Base-by-base conservation (phyloP, 2,329 filamentous ascomycete species). In the Alternaria longipes region DNA sequence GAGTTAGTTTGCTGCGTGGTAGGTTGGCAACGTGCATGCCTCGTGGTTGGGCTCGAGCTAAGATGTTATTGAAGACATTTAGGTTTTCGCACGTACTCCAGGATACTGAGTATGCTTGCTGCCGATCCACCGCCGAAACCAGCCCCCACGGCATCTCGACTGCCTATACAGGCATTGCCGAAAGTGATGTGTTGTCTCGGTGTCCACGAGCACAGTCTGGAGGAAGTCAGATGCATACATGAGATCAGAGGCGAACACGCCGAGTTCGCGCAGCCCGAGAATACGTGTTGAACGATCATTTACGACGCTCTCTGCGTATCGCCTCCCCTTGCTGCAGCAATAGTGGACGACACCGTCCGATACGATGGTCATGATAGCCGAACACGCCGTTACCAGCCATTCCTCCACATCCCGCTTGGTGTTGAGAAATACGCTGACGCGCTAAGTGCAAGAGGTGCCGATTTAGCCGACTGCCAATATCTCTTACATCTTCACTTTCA, bases 11-110 rank as follows among this genome's bases (percentile, higher is more conserved):
- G 38, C 38, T 47, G 45, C 38, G 50, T 36, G 46, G 30, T 50
- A 28, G 18, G 18, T 4, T 40, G 50, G 51, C 16, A 55, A 41
- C 26, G 42, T 59, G 50, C 56, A 55, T 49, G 36, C 56, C 51
- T 59, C 56, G 56, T 59, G 56, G 42, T 45, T 47, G 56, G 56
- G 42, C 51, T 57, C 34, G 47, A 30, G 54, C 54, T 57, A 38
- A 24, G 14, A 36, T 18, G 36, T 32, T 47, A 42, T 40, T 32
- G 32, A 55, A 20, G 24, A 26, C 24, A 7, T 55, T 55, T 46
- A 55, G 42, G 42, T 8, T 26, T 26, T 44, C 42, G n/a, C 42
- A 45, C 42, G 30, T 40, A 38, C 32, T 59, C 42, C 36, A 55
- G 52, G 34, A 42, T 30, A 38, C 46, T 49, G 22, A 50, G 24